Percentiles rank a stretch among this genome's conserved stretches.
These are phyloP conservation scores for Pseudohalonectria lignicola DNA, from an alignment of 2,329 filamentous ascomycete species.

Conservation along the genomic window DNA sequence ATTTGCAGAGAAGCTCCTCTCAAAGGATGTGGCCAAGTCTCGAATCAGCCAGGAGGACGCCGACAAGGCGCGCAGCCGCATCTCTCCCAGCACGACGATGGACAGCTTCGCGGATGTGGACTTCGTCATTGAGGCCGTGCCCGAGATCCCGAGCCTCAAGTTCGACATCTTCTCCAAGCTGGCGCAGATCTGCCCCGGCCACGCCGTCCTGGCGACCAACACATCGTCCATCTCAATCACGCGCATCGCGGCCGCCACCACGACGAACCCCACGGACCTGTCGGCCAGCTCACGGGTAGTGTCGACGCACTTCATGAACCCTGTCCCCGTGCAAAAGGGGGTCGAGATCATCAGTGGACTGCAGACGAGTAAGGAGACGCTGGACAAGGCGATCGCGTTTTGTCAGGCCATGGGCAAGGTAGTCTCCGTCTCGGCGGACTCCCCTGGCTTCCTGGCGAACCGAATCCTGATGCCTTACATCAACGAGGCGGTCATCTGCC, in stretches of 20 bases:
- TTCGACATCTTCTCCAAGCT: slow-evolving; percentile 76
- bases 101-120: slow-evolving; percentile 74
- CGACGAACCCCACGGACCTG: slow-evolving; percentile 65
- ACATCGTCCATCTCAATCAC: slow-evolving; percentile 99
- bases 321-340: slow-evolving; percentile 90
- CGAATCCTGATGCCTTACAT: slow-evolving; percentile 98
- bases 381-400: slow-evolving; percentile 74
- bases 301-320: slow-evolving; percentile 99
- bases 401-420: slow-evolving; percentile 92
- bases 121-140: slow-evolving; percentile 96
- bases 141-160: slow-evolving; percentile 83
- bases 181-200: slow-evolving; percentile 68
- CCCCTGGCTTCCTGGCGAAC: slow-evolving; percentile 91
- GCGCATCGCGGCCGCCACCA: slow-evolving; percentile 81
- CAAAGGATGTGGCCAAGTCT: slow-evolving; percentile 84
- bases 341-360: slow-evolving; percentile 95
- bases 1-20: slow-evolving; percentile 88
- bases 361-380: slow-evolving; percentile 74
- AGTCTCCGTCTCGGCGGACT: slow-evolving; percentile 74
- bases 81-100: slow-evolving; percentile 62
- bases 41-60: slow-evolving; percentile 76
- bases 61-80: slow-evolving; percentile 56
- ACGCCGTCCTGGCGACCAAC: slow-evolving; percentile 91
- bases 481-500: slow-evolving; percentile 92
- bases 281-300: slow-evolving; percentile 79